Evolutionary conservation across 768 basidiomycete species (phyloP), one percentile per base, ranked within the genome.

Genomic region (Pholiota conissans): DNA sequence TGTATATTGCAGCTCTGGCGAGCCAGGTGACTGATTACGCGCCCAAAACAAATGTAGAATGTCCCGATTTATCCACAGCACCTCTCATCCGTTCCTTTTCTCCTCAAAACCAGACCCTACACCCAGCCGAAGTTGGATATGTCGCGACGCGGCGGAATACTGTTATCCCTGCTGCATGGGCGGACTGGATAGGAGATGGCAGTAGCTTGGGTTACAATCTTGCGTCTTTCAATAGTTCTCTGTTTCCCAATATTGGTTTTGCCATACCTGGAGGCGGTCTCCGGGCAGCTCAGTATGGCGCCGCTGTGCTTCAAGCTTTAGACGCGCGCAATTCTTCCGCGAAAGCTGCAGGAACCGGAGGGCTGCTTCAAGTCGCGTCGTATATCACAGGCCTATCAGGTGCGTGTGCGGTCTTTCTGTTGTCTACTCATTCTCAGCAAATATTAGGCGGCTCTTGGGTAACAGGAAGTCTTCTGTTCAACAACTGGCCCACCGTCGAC

Each of bases 261-360:
- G 89, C 89, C 1, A 72, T 90, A 9, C 85, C 86, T 22, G 91
- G 91, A 2, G 87, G 87, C 13, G 89, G 89, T 0, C 79, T 86
- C 37, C 77, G 91, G 35, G 82, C 89, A 0, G 87, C 87, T 0
- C 81, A 83, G 58, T 88, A 79, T 56, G 86, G 82, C 20, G 89
- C 86, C 0, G 87, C 78, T 8, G 79, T 82, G 51, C 63, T 87
- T 18, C 77, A 73, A 13, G 85, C 76, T 1, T 69, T 89, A 46
- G 88, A 91, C 71, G 80, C 80, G 24, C 74, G 86, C 35, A 89
- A 90, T 56, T 67, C 69, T 1, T 79, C 84, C 14, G 76, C 86
- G 26, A 84, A 83, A 62, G 68, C 73, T 1, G 75, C 73, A 2
- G 87, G 87, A 5, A 85, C 86, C 0, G 88, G 88, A 2, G 88